These are phyloP conservation scores for Carex cristatella DNA, from an alignment of 176 grass and related monocot species.

Conservation along the genomic window DNA sequence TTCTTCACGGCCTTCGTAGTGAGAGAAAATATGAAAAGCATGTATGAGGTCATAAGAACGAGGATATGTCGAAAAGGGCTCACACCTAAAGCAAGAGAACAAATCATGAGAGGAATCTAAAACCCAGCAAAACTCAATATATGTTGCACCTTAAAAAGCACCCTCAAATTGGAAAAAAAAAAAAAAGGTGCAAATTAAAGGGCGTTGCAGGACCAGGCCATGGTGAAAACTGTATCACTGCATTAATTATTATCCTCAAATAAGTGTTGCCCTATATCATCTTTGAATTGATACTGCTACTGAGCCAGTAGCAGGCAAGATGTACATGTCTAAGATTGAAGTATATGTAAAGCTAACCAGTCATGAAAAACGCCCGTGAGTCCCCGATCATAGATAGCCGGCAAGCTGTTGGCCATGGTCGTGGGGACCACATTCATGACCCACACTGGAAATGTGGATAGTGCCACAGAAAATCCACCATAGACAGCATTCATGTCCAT, in stretches of 20 bases:
- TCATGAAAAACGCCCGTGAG: slow-evolving; percentile 82
- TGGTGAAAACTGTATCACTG: background rate
- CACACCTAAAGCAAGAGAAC: slow-evolving; percentile 58
- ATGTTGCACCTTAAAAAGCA: slow-evolving; percentile 19
- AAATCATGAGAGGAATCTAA: background rate
- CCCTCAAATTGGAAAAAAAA: background rate
- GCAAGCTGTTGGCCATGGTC: slow-evolving; percentile 55
- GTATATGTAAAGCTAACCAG: slow-evolving; percentile 50
- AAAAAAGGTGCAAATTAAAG: background rate
- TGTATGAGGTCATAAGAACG: slow-evolving; percentile 87
- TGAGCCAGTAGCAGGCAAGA: background rate
- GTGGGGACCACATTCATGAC: slow-evolving; percentile 90
- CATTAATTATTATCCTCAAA: background rate
- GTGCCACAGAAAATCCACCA: slow-evolving; percentile 79
- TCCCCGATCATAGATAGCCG: slow-evolving; percentile 78
- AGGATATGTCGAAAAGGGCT: slow-evolving; percentile 96
- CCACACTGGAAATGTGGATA: slow-evolving; percentile 70
- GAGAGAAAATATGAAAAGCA: slow-evolving; percentile 75
- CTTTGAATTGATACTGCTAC: background rate
- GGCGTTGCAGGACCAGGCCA: background rate
- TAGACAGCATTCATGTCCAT: slow-evolving; percentile 97
- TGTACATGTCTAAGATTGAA: background rate
- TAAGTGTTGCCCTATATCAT: background rate
- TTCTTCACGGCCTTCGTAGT: slow-evolving; percentile 48
- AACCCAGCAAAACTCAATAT: background rate